Base-by-base conservation (phyloP, 1,284 basidiomycete species). In the Inonotus hispidus region DNA sequence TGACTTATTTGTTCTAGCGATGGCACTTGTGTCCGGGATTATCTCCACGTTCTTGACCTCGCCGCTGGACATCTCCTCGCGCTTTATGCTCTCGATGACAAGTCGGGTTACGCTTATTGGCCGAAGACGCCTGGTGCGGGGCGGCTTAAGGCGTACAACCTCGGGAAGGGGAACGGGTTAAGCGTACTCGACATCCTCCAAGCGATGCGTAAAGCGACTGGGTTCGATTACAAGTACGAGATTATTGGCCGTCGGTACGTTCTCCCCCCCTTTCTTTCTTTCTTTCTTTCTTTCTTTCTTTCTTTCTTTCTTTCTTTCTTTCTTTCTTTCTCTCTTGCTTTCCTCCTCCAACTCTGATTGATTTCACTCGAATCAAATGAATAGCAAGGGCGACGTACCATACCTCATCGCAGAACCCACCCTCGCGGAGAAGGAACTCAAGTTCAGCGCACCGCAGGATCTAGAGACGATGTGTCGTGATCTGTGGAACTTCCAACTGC, bases 11-110 rank as follows among this genome's bases (percentile, higher is more conserved):
- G 10, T 46, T 27, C 43, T 32, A 90, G 90, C 41, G 96, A 99
- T 72, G 96, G 96, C 16, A 98, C 95, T 4, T 98, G 95, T 69
- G 92, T 97, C 32, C 91, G 97, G 60, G 97, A 99, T 78, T 99
- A 99, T 78, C 83, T 99, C 32, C 97, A 99, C 75, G 87, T 99
- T 63, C 86, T 98, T 73, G 97, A 99, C 73, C 84, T 99, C 39
- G 94, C 97, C 19, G 81, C 85, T 25, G 97, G 97, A 8, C 97
- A 99, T 75, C 80, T 98, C 61, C 85, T 95, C 62, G 93, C 97
- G 0, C 82, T 99, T 47, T 90, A 96, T 61, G 94, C 93, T 19
- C 81, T 96, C 32, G 77, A 78, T n/a, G 76, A 82, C 1, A 79
- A 85, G 50, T 85, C 87, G 5, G 82, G 75, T 60, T 76, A 81